Conservation (phyloP, 2,329 filamentous ascomycete species). For the Sarocladium kiliense region DNA sequence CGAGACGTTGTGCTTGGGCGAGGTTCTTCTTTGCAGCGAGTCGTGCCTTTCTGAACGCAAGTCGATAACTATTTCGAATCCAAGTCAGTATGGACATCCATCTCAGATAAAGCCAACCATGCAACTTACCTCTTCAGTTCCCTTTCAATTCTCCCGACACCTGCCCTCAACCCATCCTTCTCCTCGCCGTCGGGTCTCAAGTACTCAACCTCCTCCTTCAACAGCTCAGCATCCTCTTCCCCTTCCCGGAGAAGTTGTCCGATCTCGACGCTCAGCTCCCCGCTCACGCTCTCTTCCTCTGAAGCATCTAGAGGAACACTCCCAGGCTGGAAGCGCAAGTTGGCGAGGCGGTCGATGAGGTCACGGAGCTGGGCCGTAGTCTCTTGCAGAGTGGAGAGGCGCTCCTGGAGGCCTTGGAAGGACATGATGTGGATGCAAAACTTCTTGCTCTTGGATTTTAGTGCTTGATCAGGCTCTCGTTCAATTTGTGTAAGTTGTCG, state of each 20-base stretch:
- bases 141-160: conserved; percentile 59
- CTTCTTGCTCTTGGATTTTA: background rate
- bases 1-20: conserved; percentile 66
- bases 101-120: background rate
- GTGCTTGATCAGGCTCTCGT: too few species aligned
- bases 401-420: conserved; percentile 57
- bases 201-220: conserved; percentile 74
- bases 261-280: conserved; percentile 78
- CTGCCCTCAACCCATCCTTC: conserved; percentile 60
- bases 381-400: conserved; percentile 55
- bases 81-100: background rate
- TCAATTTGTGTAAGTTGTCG: too few species aligned
- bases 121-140: conserved; percentile 63
- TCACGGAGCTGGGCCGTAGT: conserved; percentile 52
- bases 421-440: conserved; percentile 34
- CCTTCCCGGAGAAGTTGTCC: conserved; percentile 70
- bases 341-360: conserved; percentile 55
- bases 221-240: conserved; percentile 77
- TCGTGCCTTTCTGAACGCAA: conserved; percentile 76
- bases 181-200: conserved; percentile 52
- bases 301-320: conserved; percentile 45
- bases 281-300: conserved; percentile 47
- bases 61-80: conserved; percentile 43
- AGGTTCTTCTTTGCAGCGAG: conserved; percentile 72
- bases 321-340: conserved; percentile 53